phyloP scores from a whole-genome alignment of 2,329 filamentous ascomycete species.

The Ascosphaera acerosa region DNA sequence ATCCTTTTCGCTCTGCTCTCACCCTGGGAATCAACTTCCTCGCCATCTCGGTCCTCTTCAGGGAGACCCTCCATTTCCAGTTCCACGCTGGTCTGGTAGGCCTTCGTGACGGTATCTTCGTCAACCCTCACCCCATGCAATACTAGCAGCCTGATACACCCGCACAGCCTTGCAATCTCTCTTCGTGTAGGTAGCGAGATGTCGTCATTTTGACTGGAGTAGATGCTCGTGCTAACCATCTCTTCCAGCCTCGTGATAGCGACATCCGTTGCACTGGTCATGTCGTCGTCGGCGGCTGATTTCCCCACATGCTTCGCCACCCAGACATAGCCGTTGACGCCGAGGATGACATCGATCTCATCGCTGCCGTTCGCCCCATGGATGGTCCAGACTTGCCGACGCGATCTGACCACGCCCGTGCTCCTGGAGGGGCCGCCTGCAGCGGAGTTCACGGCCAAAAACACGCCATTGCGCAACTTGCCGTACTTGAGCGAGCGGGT shows the following conservation, averaged over 20 bases:
- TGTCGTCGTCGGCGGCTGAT: slow-evolving; percentile 18
- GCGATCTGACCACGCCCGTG: slow-evolving; percentile 53
- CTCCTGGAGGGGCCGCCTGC: slow-evolving; percentile 46
- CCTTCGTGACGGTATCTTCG: slow-evolving; percentile 62
- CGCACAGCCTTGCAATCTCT: slow-evolving; percentile 66
- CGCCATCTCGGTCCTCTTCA: slow-evolving; percentile 11
- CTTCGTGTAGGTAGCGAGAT: slow-evolving; percentile 52
- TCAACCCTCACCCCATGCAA: slow-evolving; percentile 66
- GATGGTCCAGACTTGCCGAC: slow-evolving; percentile 73
- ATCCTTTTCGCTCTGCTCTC: slow-evolving; percentile 16
- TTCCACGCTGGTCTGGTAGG: slow-evolving; percentile 61
- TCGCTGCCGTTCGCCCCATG: slow-evolving; percentile 19
- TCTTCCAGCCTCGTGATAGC: slow-evolving; percentile 74
- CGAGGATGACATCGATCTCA: slow-evolving; percentile 62
- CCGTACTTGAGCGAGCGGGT: slow-evolving; percentile 82
- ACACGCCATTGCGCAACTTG: slow-evolving; percentile 81
- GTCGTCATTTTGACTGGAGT: slow-evolving; percentile 82
- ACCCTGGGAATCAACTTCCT: slow-evolving; percentile 17
- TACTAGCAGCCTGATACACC: slow-evolving; percentile 59
- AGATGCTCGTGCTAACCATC: slow-evolving; percentile 58
- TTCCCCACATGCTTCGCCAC: slow-evolving; percentile 60
- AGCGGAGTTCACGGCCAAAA: slow-evolving; percentile 55
- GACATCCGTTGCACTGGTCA: slow-evolving; percentile 25
- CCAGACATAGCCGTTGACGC: slow-evolving; percentile 95
- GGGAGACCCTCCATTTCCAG: slow-evolving; percentile 24